Evolutionary conservation across 192 early-diverging fungal genomes (phyloP), one percentile per base, ranked within the genome.

Genomic region (Coemansia sp.): DNA sequence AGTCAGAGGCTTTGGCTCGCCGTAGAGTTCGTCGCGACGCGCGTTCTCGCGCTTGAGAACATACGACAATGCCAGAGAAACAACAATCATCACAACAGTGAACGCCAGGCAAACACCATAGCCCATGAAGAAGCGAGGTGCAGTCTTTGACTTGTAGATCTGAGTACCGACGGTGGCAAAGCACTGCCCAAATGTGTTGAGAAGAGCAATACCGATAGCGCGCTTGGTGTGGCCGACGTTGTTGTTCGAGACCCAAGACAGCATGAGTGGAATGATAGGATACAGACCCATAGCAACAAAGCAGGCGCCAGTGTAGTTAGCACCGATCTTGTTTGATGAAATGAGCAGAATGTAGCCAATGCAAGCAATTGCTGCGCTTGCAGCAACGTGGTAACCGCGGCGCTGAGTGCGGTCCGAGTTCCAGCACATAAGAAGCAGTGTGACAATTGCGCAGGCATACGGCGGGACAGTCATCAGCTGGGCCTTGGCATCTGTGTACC

Each of bases 131-230:
- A 84, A 89, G 38, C 79, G 61, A 17, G 82, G 82, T 0, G 76
- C 84, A 23, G 88, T 87, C 1, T 72, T 59, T 15, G 72, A 53
- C 52, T 87, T 82, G 73, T 89, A 92, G 7, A 92, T 84, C 46
- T 90, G 88, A 1, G 86, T 85, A 43, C 83, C 86, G 25, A 92
- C 81, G 13, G 83, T 82, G 27, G 88, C 90, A 69, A 87, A 86
- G 57, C 87, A 73, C 64, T 92, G 89, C 33, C 85, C 88, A 57
- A 85, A 81, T 2, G 80, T 81, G 53, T 87, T 85, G 40, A 86
- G 76, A 50, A 86, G 76, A 45, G 87, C 89, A 10, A 81, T 73
- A 11, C 85, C 84, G 56, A 85, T 72, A n/a, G 81, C 87, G 18
- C 86, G 76, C 71, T 91, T 91, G 11, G 83, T 89, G 47, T 88